Evolutionary conservation across 1,284 basidiomycete species (phyloP), one percentile per base, ranked within the genome.

Genomic region (Malassezia slooffiae): DNA sequence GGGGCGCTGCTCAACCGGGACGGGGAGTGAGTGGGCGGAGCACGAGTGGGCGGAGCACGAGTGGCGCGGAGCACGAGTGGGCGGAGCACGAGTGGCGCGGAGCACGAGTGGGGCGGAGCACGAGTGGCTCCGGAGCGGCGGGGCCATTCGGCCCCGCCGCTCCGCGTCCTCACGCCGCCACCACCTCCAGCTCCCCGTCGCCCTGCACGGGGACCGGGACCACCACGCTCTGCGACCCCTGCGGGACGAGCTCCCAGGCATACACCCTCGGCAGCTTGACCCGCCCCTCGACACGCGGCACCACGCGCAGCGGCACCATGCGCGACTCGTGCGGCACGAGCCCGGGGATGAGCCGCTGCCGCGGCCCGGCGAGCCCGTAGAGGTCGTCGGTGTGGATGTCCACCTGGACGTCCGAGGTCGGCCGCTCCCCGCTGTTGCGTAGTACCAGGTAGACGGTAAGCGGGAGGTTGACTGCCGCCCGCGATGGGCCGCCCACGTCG

Each of bases 1-100:
- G 73, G 82, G 47, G 78, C 78, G 4, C 70, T 88, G 17, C 70
- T 89, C 15, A 75, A 75, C 15, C 70, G 76, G 23, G 82, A 70
- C 29, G 70, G 69, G 5, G 20, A 31, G 3, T n/a, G n/a, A n/a
- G n/a, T n/a, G n/a, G n/a, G n/a, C n/a, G n/a, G n/a, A n/a, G n/a
- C n/a, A n/a, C n/a, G n/a, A n/a, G n/a, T n/a, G n/a, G n/a, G n/a
- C n/a, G n/a, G n/a, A n/a, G n/a, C n/a, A n/a, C n/a, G n/a, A n/a
- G n/a, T n/a, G n/a, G n/a, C n/a, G n/a, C n/a, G n/a, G n/a, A n/a
- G n/a, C n/a, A n/a, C n/a, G n/a, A n/a, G n/a, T n/a, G n/a, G n/a
- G n/a, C n/a, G n/a, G n/a, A n/a, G n/a, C n/a, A n/a, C n/a, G n/a
- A n/a, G n/a, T n/a, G n/a, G n/a, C n/a, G n/a, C n/a, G n/a, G n/a